Evolutionary conservation across 495 filamentous ascomycete species (phyloP), one percentile per base, ranked within the genome.

Genomic region (Penicillium silybi): DNA sequence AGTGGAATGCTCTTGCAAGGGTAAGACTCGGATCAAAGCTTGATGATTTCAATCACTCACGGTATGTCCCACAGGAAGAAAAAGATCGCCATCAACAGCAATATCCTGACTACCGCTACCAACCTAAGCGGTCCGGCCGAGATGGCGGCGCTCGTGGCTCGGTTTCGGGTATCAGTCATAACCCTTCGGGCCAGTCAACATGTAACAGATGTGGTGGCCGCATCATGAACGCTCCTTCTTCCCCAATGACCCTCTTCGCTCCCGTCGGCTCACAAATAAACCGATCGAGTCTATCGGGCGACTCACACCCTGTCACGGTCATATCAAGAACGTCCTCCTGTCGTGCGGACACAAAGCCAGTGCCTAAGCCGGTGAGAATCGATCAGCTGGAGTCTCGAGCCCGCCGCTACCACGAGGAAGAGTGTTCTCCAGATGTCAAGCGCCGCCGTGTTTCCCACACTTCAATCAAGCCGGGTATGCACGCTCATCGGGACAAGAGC

Each of bases 41-140:
- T 6, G 27, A 5, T 2, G 20, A 2, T 39, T 32, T 23, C 2
- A 6, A 40, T 3, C 6, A 6, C 41, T 57, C 17, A 43, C 45
- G n/a, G n/a, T n/a, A 25, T 29, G 32, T 18, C 6, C 16, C 18
- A 7, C 56, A 90, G 84, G 89, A 96, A 71, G 93, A 97, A 65
- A 97, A 97, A 72, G 73, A 83, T 48, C 86, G 88, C 6, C 93
- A 98, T 71, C 86, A 88, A 59, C 85, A 84, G 54, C 87, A 93
- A 67, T 96, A 96, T 65, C 93, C 93, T 4, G 86, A 88, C 48
- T 98, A 98, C 67, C 82, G 90, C 61, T 98, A 96, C 67, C 90
- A 96, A 66, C 93, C 93, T 37, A 87, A 90, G 25, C 80, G 92
- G 47, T 82, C 80, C 61, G 86, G 82, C 37, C 83, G 76, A n/a